Evolutionary conservation across 208 protist genomes (phyloP).

Genomic region (Angomonas desouzai): DNA sequence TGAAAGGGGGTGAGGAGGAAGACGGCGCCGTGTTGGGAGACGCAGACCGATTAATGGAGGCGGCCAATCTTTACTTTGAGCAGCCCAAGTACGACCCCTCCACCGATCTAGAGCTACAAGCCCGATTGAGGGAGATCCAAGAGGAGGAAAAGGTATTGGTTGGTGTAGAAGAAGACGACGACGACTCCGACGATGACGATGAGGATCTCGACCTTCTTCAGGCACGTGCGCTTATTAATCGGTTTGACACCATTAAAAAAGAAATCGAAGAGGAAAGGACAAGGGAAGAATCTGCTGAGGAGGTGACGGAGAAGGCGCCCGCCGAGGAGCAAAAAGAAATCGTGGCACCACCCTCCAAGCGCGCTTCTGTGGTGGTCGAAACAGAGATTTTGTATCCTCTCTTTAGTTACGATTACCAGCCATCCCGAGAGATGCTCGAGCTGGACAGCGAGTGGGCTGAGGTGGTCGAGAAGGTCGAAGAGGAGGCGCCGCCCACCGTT

Average conservation of each 20-base stretch:
- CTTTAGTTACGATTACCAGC: constrained; percentile 4
- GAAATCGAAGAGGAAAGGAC: not conserved
- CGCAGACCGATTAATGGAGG: constrained; percentile 16
- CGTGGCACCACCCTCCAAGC: not conserved
- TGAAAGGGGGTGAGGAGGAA: not conserved
- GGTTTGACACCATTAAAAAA: constrained; percentile 4
- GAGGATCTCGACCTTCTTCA: constrained; percentile 26
- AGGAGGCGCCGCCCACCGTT: not conserved
- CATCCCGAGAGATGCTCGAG: not conserved
- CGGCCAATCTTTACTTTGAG: constrained; percentile 1
- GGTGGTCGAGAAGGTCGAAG: not conserved
- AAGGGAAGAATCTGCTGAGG: too few species aligned
- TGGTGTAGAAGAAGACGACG: constrained; percentile 4
- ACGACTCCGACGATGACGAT: constrained; percentile 21
- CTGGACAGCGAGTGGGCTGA: not conserved
- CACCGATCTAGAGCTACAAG: not conserved
- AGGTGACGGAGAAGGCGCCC: too few species aligned
- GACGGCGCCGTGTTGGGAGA: constrained; percentile 8
- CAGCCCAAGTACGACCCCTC: not conserved
- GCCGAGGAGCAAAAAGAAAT: too few species aligned
- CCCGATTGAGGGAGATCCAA: not conserved
- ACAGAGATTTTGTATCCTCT: not conserved
- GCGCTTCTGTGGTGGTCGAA: not conserved
- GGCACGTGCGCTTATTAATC: constrained; percentile 7
- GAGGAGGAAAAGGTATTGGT: not conserved